Evolutionary conservation across 495 filamentous ascomycete species (phyloP), one percentile per base, ranked within the genome.

Genomic region (Penicillium silybi): DNA sequence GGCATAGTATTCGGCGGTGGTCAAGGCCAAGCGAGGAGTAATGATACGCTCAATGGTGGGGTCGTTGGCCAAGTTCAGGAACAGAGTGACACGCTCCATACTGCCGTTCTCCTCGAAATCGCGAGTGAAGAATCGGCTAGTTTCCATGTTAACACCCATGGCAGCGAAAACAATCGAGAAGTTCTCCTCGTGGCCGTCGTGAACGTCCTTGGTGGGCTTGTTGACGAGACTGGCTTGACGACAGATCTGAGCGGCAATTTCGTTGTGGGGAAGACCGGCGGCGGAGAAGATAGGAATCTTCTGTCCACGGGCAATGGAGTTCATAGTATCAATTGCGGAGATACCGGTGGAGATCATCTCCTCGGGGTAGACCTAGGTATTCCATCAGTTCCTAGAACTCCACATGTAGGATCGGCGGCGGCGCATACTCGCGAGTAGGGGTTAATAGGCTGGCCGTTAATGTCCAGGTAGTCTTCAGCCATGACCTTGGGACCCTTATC

Each of bases 101-200:
- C 88, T 93, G 45, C 95, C 95, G 70, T 99, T 99, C 83, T 97
- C 92, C 73, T 99, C 95, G 62, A 99, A 99, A 62, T 99, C 95
- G 52, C 89, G 83, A 9, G 92, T 97, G 79, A 99, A 99, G 82
- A 97, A 99, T 52, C 92, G 87, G 67, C 87, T 89, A 15, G 95
- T 99, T 70, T 99, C 95, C 85, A 97, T 85, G 76, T 99, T 99
- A 57, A 99, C 95, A 90, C 95, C 95, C 95, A 99, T 99, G 56
- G 95, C 95, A 57, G 90, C 95, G 67, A 99, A 97, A 17, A 97
- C 95, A 59, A 97, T 97, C 13, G 90, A 95, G 82, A 99, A 99
- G 77, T 99, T 97, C 66, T 99, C 95, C 59, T 97, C 90, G 72
- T 97, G 93, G 22, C 83, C 90, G 67, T 97, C 95, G 65, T 99